phyloP scores from a whole-genome alignment of 2,329 filamentous ascomycete species.

The Cucurbitaria berberidis region DNA sequence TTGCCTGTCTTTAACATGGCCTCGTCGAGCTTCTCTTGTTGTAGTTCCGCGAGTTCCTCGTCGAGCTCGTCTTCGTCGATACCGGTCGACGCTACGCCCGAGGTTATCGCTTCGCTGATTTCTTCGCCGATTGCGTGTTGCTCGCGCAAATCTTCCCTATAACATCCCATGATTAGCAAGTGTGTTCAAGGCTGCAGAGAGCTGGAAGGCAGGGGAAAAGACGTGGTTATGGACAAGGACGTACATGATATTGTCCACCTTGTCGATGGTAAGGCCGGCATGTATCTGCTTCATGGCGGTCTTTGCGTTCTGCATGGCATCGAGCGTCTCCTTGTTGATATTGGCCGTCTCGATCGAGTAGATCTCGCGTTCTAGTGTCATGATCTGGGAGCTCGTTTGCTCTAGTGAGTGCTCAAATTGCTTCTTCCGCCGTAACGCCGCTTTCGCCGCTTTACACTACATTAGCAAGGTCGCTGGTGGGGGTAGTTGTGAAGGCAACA shows the following conservation, averaged over 20 bases:
- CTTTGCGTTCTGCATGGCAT: constrained; percentile 90
- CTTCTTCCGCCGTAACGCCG: constrained; percentile 93
- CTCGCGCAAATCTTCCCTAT: constrained; percentile 86
- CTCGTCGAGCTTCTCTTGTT: constrained; percentile 92
- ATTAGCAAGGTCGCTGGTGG: constrained; percentile 1
- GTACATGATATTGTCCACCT: constrained; percentile 94
- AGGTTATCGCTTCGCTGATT: constrained; percentile 83
- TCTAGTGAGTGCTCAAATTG: constrained; percentile 88
- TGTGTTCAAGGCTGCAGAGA: background rate
- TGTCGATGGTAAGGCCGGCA: constrained; percentile 86
- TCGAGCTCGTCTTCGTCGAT: constrained; percentile 89
- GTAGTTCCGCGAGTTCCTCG: constrained; percentile 80
- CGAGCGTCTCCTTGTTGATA: constrained; percentile 95
- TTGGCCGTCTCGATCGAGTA: constrained; percentile 97
- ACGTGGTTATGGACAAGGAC: constrained; percentile 47
- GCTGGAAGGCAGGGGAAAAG: no score
- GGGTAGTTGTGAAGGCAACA: constrained; percentile 48
- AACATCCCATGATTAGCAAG: constrained; percentile 5
- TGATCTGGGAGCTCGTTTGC: constrained; percentile 87
- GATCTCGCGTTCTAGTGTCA: constrained; percentile 92
- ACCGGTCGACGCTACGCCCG: constrained; percentile 69
- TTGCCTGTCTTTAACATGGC: constrained; percentile 89
- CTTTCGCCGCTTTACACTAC: constrained; percentile 74
- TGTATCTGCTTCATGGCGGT: constrained; percentile 94
- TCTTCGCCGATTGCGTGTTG: constrained; percentile 94